Conservation (phyloP, 257 asterid species). For the Solanum microdontum region DNA sequence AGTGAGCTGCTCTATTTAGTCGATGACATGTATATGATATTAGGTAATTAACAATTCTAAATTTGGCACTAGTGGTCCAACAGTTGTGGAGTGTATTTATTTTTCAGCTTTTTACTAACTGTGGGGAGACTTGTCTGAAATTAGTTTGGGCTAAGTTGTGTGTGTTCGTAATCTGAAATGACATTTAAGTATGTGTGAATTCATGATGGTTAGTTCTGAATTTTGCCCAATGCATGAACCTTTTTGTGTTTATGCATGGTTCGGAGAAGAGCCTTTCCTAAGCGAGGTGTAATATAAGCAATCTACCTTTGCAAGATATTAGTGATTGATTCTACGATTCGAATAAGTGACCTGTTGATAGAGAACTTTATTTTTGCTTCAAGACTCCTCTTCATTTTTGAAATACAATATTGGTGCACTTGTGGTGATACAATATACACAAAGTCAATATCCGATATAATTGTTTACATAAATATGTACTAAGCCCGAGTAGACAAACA, state of each 20-base stretch:
- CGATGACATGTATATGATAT: not conserved
- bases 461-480: not conserved
- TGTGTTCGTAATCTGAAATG: not conserved
- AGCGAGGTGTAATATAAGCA: not conserved
- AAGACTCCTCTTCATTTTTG: too few species aligned
- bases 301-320: not conserved
- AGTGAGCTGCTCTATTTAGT: not conserved
- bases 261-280: not conserved
- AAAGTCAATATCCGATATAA: too few species aligned
- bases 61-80: not conserved
- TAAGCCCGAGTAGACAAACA: too few species aligned
- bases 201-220: not conserved
- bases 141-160: not conserved
- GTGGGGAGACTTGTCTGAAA: not conserved
- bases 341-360: not conserved
- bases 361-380: too few species aligned
- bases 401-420: not conserved
- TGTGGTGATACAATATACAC: not conserved
- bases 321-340: not conserved
- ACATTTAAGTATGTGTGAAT: not conserved
- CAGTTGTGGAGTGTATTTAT: not conserved
- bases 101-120: not conserved
- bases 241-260: not conserved
- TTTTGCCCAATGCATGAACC: not conserved
- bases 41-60: not conserved